Evolutionary conservation across 441 rosid genomes (phyloP), one percentile per base, ranked within the genome.

Genomic region (Brassica hybrid): DNA sequence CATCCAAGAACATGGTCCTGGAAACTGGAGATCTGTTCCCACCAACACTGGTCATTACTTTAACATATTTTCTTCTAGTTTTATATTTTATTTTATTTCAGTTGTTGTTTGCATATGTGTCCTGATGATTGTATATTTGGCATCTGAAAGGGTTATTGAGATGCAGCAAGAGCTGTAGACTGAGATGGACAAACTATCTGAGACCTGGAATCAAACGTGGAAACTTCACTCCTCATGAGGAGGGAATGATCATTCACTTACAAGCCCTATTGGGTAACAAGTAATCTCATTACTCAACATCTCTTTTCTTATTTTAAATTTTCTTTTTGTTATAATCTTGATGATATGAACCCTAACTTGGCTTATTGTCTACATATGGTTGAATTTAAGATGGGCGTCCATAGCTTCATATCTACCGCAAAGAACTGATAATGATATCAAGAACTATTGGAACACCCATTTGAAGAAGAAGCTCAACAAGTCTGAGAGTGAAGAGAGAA

Each of bases 261-360:
- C 99, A 95, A 85, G 96, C 98, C 77, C 84, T 95, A 84, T 69
- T 95, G 93, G 99, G 99, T 85, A 95, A 95, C 98, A 95, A 90
- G 99, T 95, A 93, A 88, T 80, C 83, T 83, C 79, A 74, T 80
- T 41, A 61, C 36, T n/a, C 63, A 54, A 7, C 30, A 30, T 60
- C 77, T 79, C 75, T 76, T 62, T 76, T 62, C 82, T 43, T 62
- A 74, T 58, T 21, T 50, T 79, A 14, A 32, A 45, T 66, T 8
- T 27, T n/a, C 12, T 56, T 27, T 9, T 21, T 56, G 16, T 12
- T 4, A 25, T 21, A 7, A 41, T 59, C 9, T 38, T 71, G 11
- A 30, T 45, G 75, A 61, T 14, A 13, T 56, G 57, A 75, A 68
- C 57, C 48, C 77, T 75, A 71, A 75, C 68, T 10, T 52, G 56